Evolutionary conservation across 768 basidiomycete species (phyloP), one percentile per base, ranked within the genome.

Genomic region (Leccinum subtestaceum): DNA sequence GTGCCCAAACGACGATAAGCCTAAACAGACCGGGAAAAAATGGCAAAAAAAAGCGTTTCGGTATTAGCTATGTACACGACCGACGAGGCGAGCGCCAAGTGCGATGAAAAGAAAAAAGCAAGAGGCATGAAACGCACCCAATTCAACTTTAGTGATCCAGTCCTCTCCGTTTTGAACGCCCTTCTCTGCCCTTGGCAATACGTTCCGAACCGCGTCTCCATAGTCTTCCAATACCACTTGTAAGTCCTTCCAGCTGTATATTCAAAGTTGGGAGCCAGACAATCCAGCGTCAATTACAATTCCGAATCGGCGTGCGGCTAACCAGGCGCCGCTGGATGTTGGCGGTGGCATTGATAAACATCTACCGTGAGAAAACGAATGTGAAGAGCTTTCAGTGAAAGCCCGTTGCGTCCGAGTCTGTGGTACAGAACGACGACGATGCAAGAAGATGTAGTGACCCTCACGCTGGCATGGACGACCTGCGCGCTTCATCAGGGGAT

Each of bases 201-300:
- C 75, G 60, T 82, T 77, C 10, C 80, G 76, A 7, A 83, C 80
- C 17, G 77, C 73, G 23, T 78, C 75, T 57, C 78, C 78, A 52
- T 81, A 78, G 58, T 84, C 79, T 57, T 83, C 78, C 17, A 81
- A 78, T 47, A 86, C 78, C 8, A 79, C 72, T 57, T 84, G 80
- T 21, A 95, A 88, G 72, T 98, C 89, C 62, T 83, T 83, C 97
- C 96, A 99, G 72, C 92, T 94, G 77, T 99, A 98, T 65, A 98
- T 93, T 43, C 19, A 43, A 36, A 98, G 78, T 55, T 97, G 80
- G 4, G 96, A 98, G 29, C 97, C 97, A 23, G 95, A 98, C 72
- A 95, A 97, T 60, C 97, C 97, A 70, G 97, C 97, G 79, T 99
- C 97, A 74, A 99, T 93, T 62, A 98, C 95, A 60, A 98, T 83